Conservation (phyloP, 768 basidiomycete species). For the Kwoniella sp. region DNA sequence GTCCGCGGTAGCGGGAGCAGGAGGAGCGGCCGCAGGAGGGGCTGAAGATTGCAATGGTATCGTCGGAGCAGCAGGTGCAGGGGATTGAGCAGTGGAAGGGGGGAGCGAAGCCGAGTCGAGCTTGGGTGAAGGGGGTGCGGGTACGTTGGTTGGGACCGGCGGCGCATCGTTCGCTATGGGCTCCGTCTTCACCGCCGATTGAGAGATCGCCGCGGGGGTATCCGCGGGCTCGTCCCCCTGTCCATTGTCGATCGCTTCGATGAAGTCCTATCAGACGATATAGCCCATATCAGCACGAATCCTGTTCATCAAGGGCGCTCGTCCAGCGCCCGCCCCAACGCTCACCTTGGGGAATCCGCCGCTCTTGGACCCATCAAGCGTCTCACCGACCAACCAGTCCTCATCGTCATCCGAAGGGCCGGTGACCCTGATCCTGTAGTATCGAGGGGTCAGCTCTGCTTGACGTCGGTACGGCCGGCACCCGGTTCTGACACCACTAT, state of each 20-base stretch:
- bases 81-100: neutral
- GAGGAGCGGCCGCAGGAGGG: constrained; percentile 7
- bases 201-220: too few species aligned
- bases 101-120: constrained; percentile 2
- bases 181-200: too few species aligned
- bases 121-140: constrained; percentile 16
- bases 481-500: neutral
- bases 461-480: neutral
- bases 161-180: too few species aligned
- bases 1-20: constrained; percentile 1
- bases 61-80: constrained; percentile 11
- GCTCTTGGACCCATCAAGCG: constrained; percentile 39
- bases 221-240: too few species aligned
- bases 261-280: constrained; percentile 39
- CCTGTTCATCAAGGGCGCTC: too few species aligned
- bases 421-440: constrained; percentile 43
- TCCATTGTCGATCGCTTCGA: too few species aligned
- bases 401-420: constrained; percentile 46
- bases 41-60: constrained; percentile 18
- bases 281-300: too few species aligned
- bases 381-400: constrained; percentile 49
- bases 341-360: constrained; percentile 49
- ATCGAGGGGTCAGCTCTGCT: neutral
- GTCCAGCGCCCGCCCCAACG: neutral
- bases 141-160: too few species aligned